Evolutionary conservation across 2,329 filamentous ascomycete species (phyloP), one percentile per base, ranked within the genome.

Genomic region (Verruconis gallopava): DNA sequence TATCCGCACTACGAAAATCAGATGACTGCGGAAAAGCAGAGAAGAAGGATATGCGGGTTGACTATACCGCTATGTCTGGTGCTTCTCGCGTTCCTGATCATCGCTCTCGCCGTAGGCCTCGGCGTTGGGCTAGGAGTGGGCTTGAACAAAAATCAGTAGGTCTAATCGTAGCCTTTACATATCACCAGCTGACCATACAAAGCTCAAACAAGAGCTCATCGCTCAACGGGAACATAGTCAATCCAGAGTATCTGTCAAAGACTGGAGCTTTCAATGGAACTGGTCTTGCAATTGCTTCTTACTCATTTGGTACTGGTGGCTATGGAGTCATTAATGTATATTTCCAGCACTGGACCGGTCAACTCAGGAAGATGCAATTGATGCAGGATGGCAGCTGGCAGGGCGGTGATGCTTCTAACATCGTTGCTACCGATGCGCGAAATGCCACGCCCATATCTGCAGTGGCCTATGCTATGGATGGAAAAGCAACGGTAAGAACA

Each of bases 381-480:
- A 41, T 20, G 15, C 14, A 34, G 6, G 37, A 44, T 35, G 42
- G 42, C 1, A 11, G 21, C 19, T 44, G 42, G 42, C 5, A 15
- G n/a, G 42, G 42, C n/a, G 42, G 42, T 12, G 42, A 44, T 40
- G 21, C n/a, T 11, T 28, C 42, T 20, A 44, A 32, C n/a, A 44
- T 44, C n/a, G 28, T 44, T 15, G 42, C 42, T 3, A 40, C 36
- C 6, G 42, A 44, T 21, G 42, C 42, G 13, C 39, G 37, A 11
- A 44, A 44, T 36, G 42, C 21, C 2, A 44, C 42, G 9, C 42
- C 42, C 3, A 44, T 44, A 4, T 44, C 42, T 15, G 42, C 42
- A 4, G 42, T 44, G 22, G 37, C 42, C n/a, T 44, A 44, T 25
- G 42, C 42, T 12, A 41, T 44, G 42, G 42, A 44, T n/a, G 21